A percentile compares a stretch with the other conserved stretches of the same genome.
Evolutionary conservation across 2,329 filamentous ascomycete species (phyloP).

Genomic region (Fusarium floridanum): DNA sequence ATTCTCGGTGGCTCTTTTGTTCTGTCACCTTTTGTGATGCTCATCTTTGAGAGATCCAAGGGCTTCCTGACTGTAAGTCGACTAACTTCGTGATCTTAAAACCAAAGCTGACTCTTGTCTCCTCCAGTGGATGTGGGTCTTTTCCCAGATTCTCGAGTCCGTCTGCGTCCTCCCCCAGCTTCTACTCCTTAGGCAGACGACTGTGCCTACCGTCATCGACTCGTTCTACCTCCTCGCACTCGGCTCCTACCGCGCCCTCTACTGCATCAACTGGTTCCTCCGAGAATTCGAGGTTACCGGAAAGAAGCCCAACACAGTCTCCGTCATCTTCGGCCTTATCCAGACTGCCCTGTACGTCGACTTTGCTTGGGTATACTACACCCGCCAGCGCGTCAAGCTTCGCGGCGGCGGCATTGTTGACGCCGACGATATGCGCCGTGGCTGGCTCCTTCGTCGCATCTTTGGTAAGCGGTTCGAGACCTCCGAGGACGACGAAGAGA

Average conservation of each 20-base stretch:
- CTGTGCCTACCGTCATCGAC: constrained; percentile 93
- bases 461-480: constrained; percentile 71
- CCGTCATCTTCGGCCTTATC: constrained; percentile 87
- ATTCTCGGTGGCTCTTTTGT: constrained; percentile 75
- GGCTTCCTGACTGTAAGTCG: constrained; percentile 63
- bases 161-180: constrained; percentile 92
- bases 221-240: constrained; percentile 94
- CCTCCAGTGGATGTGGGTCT: constrained; percentile 81
- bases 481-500: constrained; percentile 74
- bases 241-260: constrained; percentile 88
- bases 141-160: constrained; percentile 92
- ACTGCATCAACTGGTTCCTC: constrained; percentile 91
- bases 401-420: constrained; percentile 89
- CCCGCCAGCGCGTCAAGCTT: constrained; percentile 92
- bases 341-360: constrained; percentile 93
- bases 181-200: constrained; percentile 92
- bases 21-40: constrained; percentile 78
- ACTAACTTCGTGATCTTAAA: rapidly evolving
- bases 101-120: constrained; percentile 20
- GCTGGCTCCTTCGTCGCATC: constrained; percentile 85
- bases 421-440: constrained; percentile 85
- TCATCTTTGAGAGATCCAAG: constrained; percentile 72
- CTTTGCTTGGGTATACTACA: constrained; percentile 98
- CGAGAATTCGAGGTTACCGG: constrained; percentile 72
- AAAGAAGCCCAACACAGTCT: constrained; percentile 74